These are phyloP conservation scores for Aureobasidium sp. DNA, from an alignment of 2,329 filamentous ascomycete genomes.

Conservation along the genomic window DNA sequence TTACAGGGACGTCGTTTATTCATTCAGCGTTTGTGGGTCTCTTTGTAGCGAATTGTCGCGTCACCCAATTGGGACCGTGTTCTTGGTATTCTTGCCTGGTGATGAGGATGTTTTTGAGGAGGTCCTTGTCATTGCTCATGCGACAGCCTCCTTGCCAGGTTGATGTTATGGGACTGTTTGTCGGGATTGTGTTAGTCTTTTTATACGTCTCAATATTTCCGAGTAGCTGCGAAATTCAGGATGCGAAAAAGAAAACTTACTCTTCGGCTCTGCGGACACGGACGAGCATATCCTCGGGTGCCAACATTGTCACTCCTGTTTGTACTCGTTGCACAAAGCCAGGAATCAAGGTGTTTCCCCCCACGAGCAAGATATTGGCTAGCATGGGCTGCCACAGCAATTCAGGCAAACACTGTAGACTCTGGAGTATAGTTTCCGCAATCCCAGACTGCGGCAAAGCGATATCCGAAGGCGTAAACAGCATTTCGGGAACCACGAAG, in stretches of 20 bases:
- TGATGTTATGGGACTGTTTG: constrained; percentile 56
- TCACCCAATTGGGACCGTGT: constrained; percentile 50
- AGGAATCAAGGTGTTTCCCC: constrained; percentile 72
- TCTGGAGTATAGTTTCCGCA: constrained; percentile 74
- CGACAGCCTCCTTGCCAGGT: constrained; percentile 82
- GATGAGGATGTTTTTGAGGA: constrained; percentile 61
- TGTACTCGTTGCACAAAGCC: constrained; percentile 72
- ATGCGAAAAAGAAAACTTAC: neutral
- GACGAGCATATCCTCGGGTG: constrained; percentile 65
- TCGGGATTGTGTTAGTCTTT: neutral
- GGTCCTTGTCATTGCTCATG: constrained; percentile 61
- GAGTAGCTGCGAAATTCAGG: no score
- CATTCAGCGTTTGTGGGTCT: neutral
- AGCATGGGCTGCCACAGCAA: constrained; percentile 77
- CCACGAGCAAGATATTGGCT: constrained; percentile 82
- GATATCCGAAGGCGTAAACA: constrained; percentile 82
- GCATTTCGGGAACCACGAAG: constrained; percentile 79
- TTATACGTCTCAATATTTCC: neutral
- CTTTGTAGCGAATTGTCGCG: constrained; percentile 24
- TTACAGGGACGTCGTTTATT: neutral
- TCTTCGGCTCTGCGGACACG: constrained; percentile 63
- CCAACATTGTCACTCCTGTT: constrained; percentile 24
- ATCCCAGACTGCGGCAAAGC: constrained; percentile 79
- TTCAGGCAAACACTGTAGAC: constrained; percentile 64
- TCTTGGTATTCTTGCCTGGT: constrained; percentile 89